phyloP scores from a whole-genome alignment of 495 filamentous ascomycete species.

The Tuber indicum region DNA sequence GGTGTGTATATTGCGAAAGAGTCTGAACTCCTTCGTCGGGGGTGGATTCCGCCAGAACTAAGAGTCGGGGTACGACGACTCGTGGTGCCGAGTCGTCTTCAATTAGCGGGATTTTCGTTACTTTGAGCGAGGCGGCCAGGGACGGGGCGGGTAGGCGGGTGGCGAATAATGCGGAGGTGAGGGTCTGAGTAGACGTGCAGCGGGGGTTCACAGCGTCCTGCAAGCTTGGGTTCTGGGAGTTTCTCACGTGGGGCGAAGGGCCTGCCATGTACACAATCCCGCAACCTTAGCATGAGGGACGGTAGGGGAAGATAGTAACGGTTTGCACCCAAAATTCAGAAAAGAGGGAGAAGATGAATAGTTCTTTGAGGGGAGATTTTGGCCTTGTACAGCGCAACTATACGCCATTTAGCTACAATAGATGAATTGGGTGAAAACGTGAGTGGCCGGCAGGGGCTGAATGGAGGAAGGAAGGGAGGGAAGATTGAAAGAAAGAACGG shows the following conservation, averaged over 20 bases:
- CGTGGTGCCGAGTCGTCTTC: slow-evolving; percentile 30
- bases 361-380: not conserved
- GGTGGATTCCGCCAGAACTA: slow-evolving; percentile 39
- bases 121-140: slow-evolving; percentile 11
- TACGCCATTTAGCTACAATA: not conserved
- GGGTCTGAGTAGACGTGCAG: slow-evolving; percentile 14
- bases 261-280: slow-evolving; percentile 30
- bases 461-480: not conserved
- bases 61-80: slow-evolving; percentile 13
- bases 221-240: slow-evolving; percentile 25
- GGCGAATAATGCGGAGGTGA: slow-evolving; percentile 20
- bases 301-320: not conserved
- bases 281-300: slow-evolving; percentile 3
- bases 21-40: slow-evolving; percentile 39
- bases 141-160: slow-evolving; percentile 11
- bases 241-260: slow-evolving; percentile 25
- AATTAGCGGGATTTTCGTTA: slow-evolving; percentile 32
- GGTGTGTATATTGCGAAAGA: slow-evolving; percentile 39
- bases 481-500: not conserved
- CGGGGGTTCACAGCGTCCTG: slow-evolving; percentile 16
- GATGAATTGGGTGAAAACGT: not conserved
- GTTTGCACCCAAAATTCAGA: not conserved
- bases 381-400: not conserved
- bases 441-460: not conserved
- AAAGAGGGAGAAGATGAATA: not conserved